Conservation (phyloP, 495 filamentous ascomycete species). For the Hypoxylon crocopeplum region DNA sequence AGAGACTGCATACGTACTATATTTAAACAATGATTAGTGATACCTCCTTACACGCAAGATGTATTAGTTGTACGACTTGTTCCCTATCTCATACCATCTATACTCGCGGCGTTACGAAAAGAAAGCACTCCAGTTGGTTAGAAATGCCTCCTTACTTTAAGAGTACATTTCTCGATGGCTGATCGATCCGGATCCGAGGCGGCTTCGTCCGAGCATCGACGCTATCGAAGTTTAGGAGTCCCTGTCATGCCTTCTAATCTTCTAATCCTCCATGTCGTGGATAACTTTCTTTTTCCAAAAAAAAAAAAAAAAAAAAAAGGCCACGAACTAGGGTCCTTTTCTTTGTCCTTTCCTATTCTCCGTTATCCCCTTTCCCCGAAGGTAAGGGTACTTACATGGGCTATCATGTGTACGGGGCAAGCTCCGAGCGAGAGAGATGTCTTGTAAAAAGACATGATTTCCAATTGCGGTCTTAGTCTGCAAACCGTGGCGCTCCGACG, state of each 20-base stretch:
- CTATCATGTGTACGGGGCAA: background rate
- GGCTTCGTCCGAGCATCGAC: constrained; percentile 25
- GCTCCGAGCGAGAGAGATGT: too few species aligned
- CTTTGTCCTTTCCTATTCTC: background rate
- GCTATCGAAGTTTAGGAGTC: constrained; percentile 5
- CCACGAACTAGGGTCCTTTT: background rate
- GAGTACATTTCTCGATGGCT: constrained; percentile 3
- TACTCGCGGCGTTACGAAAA: background rate
- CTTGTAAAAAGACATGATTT: too few species aligned
- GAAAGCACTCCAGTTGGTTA: background rate
- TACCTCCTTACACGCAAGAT: too few species aligned
- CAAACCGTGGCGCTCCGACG: too few species aligned
- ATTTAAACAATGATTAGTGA: too few species aligned
- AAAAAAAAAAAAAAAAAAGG: too few species aligned
- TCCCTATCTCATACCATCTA: background rate
- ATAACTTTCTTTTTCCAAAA: background rate
- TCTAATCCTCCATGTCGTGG: background rate
- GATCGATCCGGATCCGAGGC: constrained; percentile 10
- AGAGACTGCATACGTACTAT: too few species aligned
- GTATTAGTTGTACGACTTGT: background rate
- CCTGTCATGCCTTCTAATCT: background rate
- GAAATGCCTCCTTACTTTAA: too few species aligned
- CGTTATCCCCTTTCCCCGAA: background rate
- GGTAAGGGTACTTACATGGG: too few species aligned
- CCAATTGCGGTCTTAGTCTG: background rate